A percentile compares a stretch with the other conserved stretches of the same genome.
phyloP scores from a whole-genome alignment of 805 yeast species.

The Barnettozyma pratensis region DNA sequence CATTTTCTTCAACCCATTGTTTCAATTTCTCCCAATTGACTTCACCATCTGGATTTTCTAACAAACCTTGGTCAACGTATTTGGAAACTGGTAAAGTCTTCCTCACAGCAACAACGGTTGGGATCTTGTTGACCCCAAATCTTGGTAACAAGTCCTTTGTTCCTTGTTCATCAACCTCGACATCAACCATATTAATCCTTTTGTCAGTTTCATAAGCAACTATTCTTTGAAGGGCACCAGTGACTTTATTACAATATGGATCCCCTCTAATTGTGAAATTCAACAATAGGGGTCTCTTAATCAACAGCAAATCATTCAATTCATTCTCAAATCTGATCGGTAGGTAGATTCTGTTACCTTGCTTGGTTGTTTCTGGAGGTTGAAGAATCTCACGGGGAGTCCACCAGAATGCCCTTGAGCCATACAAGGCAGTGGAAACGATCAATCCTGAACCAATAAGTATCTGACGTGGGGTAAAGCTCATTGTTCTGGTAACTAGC shows the following conservation, averaged over 20 bases:
- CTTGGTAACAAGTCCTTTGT: slow-evolving; percentile 53
- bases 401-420: slow-evolving; percentile 27
- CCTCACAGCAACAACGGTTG: slow-evolving; percentile 60
- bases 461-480: slow-evolving; percentile 18
- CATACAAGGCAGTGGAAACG: slow-evolving; percentile 18
- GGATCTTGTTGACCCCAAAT: slow-evolving; percentile 53
- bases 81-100: slow-evolving; percentile 54
- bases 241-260: slow-evolving; percentile 52
- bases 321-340: slow-evolving; percentile 56
- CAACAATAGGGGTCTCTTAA: slow-evolving; percentile 56
- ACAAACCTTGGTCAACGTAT: slow-evolving; percentile 25
- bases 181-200: slow-evolving; percentile 59
- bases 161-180: slow-evolving; percentile 64
- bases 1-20: slow-evolving; percentile 38
- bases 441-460: slow-evolving; percentile 23
- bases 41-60: slow-evolving; percentile 27
- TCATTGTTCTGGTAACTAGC: slow-evolving; percentile 2
- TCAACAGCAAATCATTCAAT: slow-evolving; percentile 45
- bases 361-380: slow-evolving; percentile 31
- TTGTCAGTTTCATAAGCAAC: slow-evolving; percentile 45
- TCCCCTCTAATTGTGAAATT: slow-evolving; percentile 72
- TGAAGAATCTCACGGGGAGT: slow-evolving; percentile 31
- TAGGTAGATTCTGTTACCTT: slow-evolving; percentile 40
- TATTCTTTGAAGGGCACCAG: slow-evolving; percentile 53
- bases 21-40: slow-evolving; percentile 41